Percentiles rank a stretch among this genome's conserved stretches.
Evolutionary conservation across 495 filamentous ascomycete species (phyloP).

Genomic region (Penicillium alfredii): DNA sequence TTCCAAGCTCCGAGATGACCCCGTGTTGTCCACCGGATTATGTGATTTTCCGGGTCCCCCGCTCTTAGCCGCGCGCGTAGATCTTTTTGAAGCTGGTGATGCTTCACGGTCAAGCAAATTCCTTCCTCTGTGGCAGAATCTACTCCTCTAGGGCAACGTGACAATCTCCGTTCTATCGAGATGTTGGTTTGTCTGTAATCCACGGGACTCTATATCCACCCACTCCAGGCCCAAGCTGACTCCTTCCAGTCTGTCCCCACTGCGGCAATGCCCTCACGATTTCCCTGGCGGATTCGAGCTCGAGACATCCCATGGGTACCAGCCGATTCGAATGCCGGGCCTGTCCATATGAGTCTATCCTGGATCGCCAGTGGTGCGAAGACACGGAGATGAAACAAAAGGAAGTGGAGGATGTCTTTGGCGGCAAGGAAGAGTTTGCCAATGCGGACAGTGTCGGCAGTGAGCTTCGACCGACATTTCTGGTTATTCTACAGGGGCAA

Average conservation of each 20-base stretch:
- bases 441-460: constrained; percentile 76
- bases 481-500: neutral
- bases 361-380: constrained; percentile 68
- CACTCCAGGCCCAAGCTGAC: constrained; percentile 15
- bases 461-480: too few relatives aligned
- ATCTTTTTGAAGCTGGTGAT: too few relatives aligned
- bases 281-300: constrained; percentile 48
- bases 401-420: constrained; percentile 87
- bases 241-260: constrained; percentile 71
- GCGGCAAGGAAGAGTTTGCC: constrained; percentile 78
- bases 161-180: too few relatives aligned
- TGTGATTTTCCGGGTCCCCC: constrained; percentile 14
- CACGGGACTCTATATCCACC: too few relatives aligned
- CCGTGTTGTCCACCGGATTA: too few relatives aligned
- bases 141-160: too few relatives aligned
- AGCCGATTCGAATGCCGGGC: constrained; percentile 89
- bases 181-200: constrained; percentile 45
- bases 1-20: too few relatives aligned
- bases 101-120: too few relatives aligned
- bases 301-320: constrained; percentile 42
- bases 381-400: constrained; percentile 66
- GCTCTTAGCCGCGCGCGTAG: constrained; percentile 27
- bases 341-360: constrained; percentile 80
- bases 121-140: too few relatives aligned
- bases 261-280: constrained; percentile 86